These are phyloP conservation scores for Acacia pycnantha DNA, from an alignment of 331 rosid genomes.

Conservation along the genomic window DNA sequence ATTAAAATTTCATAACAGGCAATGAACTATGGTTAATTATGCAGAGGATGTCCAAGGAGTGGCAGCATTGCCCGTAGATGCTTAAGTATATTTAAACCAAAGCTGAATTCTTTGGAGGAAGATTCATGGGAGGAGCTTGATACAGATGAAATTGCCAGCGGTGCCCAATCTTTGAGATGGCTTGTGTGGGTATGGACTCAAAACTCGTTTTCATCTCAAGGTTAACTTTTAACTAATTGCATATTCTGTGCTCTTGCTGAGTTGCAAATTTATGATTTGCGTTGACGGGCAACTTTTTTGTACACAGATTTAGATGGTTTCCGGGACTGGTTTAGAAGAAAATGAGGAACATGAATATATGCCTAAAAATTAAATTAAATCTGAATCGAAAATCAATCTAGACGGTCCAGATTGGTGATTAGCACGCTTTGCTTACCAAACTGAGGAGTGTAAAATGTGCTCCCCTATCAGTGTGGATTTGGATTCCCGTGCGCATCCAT, in stretches of 20 bases:
- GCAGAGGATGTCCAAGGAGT: conserved; percentile 94
- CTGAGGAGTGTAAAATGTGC: no score
- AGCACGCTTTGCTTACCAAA: no score
- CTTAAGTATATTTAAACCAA: conserved; percentile 78
- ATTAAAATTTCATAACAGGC: conserved; percentile 62
- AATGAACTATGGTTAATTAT: conserved; percentile 62
- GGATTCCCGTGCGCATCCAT: background rate
- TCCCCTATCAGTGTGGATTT: background rate
- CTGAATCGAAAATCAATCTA: no score
- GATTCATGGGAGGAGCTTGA: conserved; percentile 96
- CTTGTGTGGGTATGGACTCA: conserved; percentile 72
- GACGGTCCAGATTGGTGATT: no score
- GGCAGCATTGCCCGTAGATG: conserved; percentile 70
- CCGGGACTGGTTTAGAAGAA: background rate
- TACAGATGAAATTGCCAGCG: conserved; percentile 59
- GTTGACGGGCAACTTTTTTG: background rate
- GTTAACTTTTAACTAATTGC: conserved; percentile 20
- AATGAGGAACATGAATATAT: background rate
- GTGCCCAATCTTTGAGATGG: conserved; percentile 81
- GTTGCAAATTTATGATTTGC: background rate
- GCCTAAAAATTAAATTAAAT: no score
- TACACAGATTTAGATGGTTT: background rate
- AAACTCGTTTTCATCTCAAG: conserved; percentile 3
- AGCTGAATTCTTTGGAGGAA: conserved; percentile 63
- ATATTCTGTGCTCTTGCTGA: background rate